Evolutionary conservation across 1,284 basidiomycete species (phyloP).

Genomic region (Puccinia polysora): DNA sequence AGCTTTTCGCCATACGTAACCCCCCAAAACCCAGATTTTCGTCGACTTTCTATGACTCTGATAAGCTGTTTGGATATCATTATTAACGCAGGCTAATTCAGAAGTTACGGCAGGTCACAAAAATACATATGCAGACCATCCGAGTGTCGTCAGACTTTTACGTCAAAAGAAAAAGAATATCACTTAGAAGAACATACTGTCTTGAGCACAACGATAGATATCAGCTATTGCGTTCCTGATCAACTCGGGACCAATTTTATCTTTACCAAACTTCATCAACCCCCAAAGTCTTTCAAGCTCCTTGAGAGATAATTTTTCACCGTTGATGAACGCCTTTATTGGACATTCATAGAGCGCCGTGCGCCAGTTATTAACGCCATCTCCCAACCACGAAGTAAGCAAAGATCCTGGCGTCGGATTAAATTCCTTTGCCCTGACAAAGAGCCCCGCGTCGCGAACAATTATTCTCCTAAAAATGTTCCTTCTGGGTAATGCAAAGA

Average conservation of each 20-base stretch:
- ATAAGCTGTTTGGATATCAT: background rate
- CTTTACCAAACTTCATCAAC: conserved; percentile 34
- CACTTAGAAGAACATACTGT: background rate
- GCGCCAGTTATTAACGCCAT: conserved; percentile 16
- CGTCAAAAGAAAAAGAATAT: background rate
- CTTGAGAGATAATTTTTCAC: conserved; percentile 30
- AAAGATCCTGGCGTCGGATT: background rate
- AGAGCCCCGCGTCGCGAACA: conserved; percentile 35
- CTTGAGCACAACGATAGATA: conserved; percentile 14
- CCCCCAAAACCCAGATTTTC: conserved; percentile 36
- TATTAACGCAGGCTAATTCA: background rate
- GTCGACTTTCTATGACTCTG: conserved; percentile 16
- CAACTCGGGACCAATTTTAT: conserved; percentile 36
- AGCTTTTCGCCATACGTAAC: conserved; percentile 37
- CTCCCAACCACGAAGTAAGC: background rate
- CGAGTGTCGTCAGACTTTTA: background rate
- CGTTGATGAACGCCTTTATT: conserved; percentile 17
- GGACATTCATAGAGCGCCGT: conserved; percentile 21
- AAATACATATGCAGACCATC: conserved; percentile 13
- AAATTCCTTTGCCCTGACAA: conserved; percentile 37
- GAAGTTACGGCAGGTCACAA: too few species aligned
- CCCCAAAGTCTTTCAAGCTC: conserved; percentile 31
- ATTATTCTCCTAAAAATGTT: conserved; percentile 37
- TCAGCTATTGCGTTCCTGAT: conserved; percentile 37
- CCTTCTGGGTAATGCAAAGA: background rate